Evolutionary conservation across 1,139 yeast genomes (phyloP), one percentile per base, ranked within the genome.

Genomic region (Suhomyces bribrorum): DNA sequence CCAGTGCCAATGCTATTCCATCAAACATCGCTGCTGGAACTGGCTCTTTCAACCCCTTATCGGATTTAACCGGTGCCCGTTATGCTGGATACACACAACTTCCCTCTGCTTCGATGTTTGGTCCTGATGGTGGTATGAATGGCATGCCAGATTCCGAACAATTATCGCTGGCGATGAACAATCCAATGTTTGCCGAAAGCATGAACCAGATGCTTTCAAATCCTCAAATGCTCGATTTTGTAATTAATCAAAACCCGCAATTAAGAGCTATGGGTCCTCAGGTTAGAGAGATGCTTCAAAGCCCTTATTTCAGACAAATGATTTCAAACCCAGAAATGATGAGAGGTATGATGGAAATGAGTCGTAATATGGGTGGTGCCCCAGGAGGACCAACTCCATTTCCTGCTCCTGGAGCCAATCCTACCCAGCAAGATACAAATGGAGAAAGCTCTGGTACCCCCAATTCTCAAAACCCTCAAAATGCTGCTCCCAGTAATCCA

Each of bases 41-140:
- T 48, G 94, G 94, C 11, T 78, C 95, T 0, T 87, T 85, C 61
- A 88, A 92, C 61, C 95, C 96, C 18, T 69, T 92, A 50, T 92
- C 96, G 5, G 96, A 86, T 48, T 70, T 92, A 51, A 90, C 97
- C 0, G 94, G 96, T 29, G 97, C 97, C 1, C 78, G 97, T 40
- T 92, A 89, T 56, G 97, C 97, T 2, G 98, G 98, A 1, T 83
- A 81, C 51, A 76, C 89, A 11, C 90, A 88, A 52, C 71, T 92
- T 59, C 97, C 98, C 3, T 77, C 87, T 2, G 88, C 90, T 0
- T 81, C 86, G 32, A 78, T 87, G 84, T 89, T 92, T 66, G 97
- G 97, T 1, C 94, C 96, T 14, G 97, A 90, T 59, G 96, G 96
- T 14, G 97, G 97, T 15, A 38, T 38, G 41, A 67, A 69, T 29